Evolutionary conservation across 2,329 filamentous ascomycete genomes (phyloP).

Genomic region (Talaromyces sp.): DNA sequence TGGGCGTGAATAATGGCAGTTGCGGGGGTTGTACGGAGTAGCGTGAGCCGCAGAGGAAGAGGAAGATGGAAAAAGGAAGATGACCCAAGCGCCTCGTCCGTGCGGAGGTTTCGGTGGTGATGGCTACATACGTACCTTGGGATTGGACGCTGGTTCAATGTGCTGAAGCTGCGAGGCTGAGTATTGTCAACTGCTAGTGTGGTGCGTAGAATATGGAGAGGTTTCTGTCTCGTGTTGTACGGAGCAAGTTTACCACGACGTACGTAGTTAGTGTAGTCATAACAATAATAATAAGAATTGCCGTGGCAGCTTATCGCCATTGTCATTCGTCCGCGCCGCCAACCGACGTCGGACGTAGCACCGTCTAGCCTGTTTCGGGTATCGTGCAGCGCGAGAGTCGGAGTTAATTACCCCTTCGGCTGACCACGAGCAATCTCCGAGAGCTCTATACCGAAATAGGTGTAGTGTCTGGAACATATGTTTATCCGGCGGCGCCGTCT

Average conservation of each 20-base stretch:
- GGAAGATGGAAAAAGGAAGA: background rate
- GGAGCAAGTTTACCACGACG: background rate
- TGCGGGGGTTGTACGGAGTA: slow-evolving; percentile 13
- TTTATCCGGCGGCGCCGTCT: background rate
- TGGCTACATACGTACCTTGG: background rate
- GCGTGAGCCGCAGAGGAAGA: slow-evolving; percentile 5
- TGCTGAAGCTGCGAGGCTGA: background rate
- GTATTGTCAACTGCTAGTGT: background rate
- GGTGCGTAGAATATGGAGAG: background rate
- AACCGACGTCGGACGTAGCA: slow-evolving; percentile 9
- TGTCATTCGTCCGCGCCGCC: background rate
- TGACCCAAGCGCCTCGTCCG: slow-evolving; percentile 2
- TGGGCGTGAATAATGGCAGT: background rate
- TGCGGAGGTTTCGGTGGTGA: background rate
- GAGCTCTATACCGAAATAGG: background rate
- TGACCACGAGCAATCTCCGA: background rate
- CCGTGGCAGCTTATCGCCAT: background rate
- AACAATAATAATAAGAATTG: slow-evolving; percentile 11
- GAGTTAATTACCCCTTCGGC: slow-evolving; percentile 10
- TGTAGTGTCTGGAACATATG: background rate
- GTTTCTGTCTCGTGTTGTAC: background rate
- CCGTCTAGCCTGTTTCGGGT: background rate
- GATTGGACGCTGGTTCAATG: background rate
- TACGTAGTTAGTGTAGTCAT: slow-evolving; percentile 1
- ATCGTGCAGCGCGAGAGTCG: background rate